Base-by-base conservation (phyloP, 306 rosid species). In the Castanospermum australe region DNA sequence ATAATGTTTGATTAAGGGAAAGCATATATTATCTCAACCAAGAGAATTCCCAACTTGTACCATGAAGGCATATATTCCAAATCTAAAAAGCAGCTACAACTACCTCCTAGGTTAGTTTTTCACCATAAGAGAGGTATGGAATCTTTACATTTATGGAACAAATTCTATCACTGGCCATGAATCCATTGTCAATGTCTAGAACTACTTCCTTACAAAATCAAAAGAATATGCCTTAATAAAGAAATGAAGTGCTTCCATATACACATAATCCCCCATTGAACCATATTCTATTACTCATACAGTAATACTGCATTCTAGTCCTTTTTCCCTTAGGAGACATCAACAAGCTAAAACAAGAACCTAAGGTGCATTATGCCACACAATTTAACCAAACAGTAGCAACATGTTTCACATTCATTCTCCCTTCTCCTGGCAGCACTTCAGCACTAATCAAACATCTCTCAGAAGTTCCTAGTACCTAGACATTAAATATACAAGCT, bases 301-400 rank as follows among this genome's bases (percentile, higher is more conserved):
- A 45, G n/a, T 77, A 57, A 55, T 24, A 28, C 60, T 56, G n/a
- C 81, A 57, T 75, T 75, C 9, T 4, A 32, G 33, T 52, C 71
- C 10, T 45, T 24, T 33, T 59, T 67, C 25, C 45, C 76, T 57
- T 14, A 28, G 9, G 52, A 62, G 67, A 65, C 36, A 68, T 66
- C 39, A 73, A 59, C 42, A 78, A 20, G 51, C 73, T 39, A 57
- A 48, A 36, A 83, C 73, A 57, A 75, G 24, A 51, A n/a, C n/a
- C 66, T 30, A 22, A 73, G 54, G 20, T 17, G 35, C 39, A 54
- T 18, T 4, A 76, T 45, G 44, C 45, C 2, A 30, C 38, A 71
- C 71, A 71, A 50, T 77, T 39, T 22, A 41, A 48, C 24, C 30
- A 59, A 65, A 81, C 42, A 20, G 68, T 30, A 77, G 10, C 57